Evolutionary conservation across 257 asterid species (phyloP), one percentile per base, ranked within the genome.

Genomic region (Gardenia jasminoides): DNA sequence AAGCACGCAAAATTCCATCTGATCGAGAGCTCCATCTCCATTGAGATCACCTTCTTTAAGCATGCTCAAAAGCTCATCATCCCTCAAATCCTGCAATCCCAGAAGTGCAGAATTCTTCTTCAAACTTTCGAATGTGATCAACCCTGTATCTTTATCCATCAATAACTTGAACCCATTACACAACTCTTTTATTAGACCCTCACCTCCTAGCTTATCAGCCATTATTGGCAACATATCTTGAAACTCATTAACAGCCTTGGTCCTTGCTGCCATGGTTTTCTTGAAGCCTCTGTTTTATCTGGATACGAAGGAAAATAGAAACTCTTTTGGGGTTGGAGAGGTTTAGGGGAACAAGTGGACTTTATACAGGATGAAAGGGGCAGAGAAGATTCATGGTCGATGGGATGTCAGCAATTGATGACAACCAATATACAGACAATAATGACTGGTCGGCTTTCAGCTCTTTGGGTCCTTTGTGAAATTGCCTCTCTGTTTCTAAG

Each of bases 1-100:
- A 11, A 93, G 90, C 41, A 91, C 96, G 44, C 97, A 93, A 74
- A 93, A 93, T 77, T 93, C 97, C 97, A 89, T 93, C 88, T 88
- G 88, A 78, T 93, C 85, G 31, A 93, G 87, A 0, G 86, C 93
- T 0, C 92, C 96, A 58, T 93, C 97, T 16, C 96, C 90, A 67
- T 93, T 68, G 17, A 87, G 78, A 76, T 93, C 95, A 0, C 97
- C 98, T 84, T 91, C 98, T 26, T 47, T 83, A 28, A 92, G 16
- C 96, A 93, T 93, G 33, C 94, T 83, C 83, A 64, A 68, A 76
- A 92, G 72, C 82, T 93, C 97, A 50, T 92, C 92, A 54, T 92
- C 98, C 12, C 85, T 77, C 82, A 92, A 76, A 76, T 88, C 92
- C 43, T 92, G 92, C 69, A 93, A 72, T n/a, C 98, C 98, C 54